Evolutionary conservation across 1,284 basidiomycete species (phyloP).

Genomic region (Butyriboletus appendiculatus): DNA sequence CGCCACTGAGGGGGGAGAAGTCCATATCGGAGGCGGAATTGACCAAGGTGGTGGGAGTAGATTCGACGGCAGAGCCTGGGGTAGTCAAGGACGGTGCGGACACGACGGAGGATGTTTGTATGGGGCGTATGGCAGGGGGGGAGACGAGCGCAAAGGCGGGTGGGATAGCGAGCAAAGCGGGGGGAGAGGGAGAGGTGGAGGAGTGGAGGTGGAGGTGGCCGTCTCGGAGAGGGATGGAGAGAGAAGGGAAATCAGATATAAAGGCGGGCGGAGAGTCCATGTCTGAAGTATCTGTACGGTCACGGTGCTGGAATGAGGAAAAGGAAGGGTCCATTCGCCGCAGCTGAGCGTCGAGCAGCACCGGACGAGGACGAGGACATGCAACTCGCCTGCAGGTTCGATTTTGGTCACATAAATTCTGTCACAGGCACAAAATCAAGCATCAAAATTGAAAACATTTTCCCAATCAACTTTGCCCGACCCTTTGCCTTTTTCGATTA

Average conservation of each 20-base stretch:
- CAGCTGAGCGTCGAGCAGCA: neutral
- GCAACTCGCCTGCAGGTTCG: conserved; percentile 22
- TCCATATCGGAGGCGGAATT: conserved; percentile 23
- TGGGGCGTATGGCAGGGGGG: neutral
- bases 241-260: conserved; percentile 42
- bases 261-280: conserved; percentile 28
- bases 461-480: conserved; percentile 28
- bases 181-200: conserved; percentile 7
- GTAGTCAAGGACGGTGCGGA: conserved; percentile 20
- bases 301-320: too few species aligned
- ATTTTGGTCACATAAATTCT: conserved; percentile 35
- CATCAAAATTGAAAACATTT: conserved; percentile 35
- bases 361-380: conserved; percentile 19
- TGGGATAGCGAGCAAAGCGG: neutral
- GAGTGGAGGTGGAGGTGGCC: conserved; percentile 22
- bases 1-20: conserved; percentile 26
- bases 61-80: conserved; percentile 42
- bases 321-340: neutral
- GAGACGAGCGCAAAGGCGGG: neutral
- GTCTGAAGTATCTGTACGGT: neutral
- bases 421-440: conserved; percentile 37
- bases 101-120: neutral
- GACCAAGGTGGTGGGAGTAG: conserved; percentile 33
- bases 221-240: conserved; percentile 15
- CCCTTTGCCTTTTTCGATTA: conserved; percentile 8